Evolutionary conservation across 2,329 filamentous ascomycete species (phyloP), one percentile per base, ranked within the genome.

Genomic region (Diplodia sapinea): DNA sequence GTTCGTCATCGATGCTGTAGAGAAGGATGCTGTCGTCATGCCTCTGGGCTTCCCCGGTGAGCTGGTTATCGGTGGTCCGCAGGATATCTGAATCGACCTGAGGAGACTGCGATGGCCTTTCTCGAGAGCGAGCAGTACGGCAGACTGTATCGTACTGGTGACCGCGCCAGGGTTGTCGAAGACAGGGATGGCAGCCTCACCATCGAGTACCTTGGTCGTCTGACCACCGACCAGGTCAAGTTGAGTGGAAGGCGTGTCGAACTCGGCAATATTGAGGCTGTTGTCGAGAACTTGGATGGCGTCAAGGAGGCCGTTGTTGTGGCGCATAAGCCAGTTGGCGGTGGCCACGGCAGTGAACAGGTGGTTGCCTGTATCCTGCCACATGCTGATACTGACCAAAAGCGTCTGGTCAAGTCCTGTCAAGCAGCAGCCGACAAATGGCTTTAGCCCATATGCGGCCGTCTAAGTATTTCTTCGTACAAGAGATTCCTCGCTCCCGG

Each of bases 391-490:
- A 26, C n/a, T 29, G 52, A 61, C n/a, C 31, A 52, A 29, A 43
- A 62, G 3, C 29, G 78, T 17, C 9, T 76, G 75, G 31, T 54
- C 36, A 47, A 6, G 11, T 38, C 49, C 26, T 43, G 57, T 52
- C 31, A 7, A 17, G 17, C 29, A 11, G 63, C 55, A 9, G 62
- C 51, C 6, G 52, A 64, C 33, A 55, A 52, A 51, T 94, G 91
- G 90, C 82, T 96, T 1, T 91, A 92, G 0, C 82, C 84, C 94
- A 88, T 73, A 95, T 96, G 92, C 79, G 94, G 1, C 92, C 92
- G 0, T 85, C 85, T 4, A 89, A 94, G 69, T 80, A 94, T 38
- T 77, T 92, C 1, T 73, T 89, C 1, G 80, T 89, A 70, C 71
- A 82, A 1, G 80, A 85, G 9, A 88, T 96, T 50, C 91, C 92